A percentile compares a stretch with the other conserved stretches of the same genome.
Evolutionary conservation across 345 rosid genomes (phyloP).

Genomic region (Citropsis articulata): DNA sequence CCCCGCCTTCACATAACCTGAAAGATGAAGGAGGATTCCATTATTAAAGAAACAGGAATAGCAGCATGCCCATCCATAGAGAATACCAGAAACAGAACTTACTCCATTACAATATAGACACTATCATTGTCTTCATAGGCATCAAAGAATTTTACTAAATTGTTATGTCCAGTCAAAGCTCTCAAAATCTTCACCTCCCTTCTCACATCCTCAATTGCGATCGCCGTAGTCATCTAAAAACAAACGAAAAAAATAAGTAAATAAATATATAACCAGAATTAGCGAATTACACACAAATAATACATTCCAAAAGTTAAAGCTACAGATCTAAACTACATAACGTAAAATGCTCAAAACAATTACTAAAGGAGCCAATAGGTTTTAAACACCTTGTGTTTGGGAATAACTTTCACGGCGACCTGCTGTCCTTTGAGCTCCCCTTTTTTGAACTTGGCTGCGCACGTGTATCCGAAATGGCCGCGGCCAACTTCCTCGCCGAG

Average conservation of each 20-base stretch:
- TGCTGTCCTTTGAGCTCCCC: slow-evolving; percentile 91
- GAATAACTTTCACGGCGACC: slow-evolving; percentile 94
- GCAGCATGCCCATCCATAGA: neutral
- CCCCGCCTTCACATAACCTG: slow-evolving; percentile 98
- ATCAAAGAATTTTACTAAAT: slow-evolving; percentile 81
- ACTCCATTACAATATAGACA: slow-evolving; percentile 97
- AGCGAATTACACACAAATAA: neutral
- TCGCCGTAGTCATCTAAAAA: slow-evolving; percentile 91
- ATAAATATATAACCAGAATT: slow-evolving; percentile 1
- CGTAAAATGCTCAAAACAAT: slow-evolving; percentile 3
- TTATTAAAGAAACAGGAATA: neutral
- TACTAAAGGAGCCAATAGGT: neutral
- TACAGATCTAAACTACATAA: slow-evolving; percentile 26
- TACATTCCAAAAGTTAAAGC: neutral
- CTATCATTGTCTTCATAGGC: slow-evolving; percentile 87
- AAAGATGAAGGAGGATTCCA: slow-evolving; percentile 9
- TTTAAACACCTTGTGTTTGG: slow-evolving; percentile 67
- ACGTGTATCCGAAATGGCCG: slow-evolving; percentile 96
- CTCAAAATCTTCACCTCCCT: slow-evolving; percentile 91
- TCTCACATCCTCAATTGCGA: slow-evolving; percentile 97
- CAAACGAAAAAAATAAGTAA: neutral
- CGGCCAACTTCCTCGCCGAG: slow-evolving; percentile 89
- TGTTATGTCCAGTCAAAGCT: slow-evolving; percentile 82
- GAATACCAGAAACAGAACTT: slow-evolving; percentile 32
- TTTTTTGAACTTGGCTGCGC: slow-evolving; percentile 82